Base-by-base conservation (phyloP, 2,329 filamentous ascomycete species). In the Alternaria dauci region DNA sequence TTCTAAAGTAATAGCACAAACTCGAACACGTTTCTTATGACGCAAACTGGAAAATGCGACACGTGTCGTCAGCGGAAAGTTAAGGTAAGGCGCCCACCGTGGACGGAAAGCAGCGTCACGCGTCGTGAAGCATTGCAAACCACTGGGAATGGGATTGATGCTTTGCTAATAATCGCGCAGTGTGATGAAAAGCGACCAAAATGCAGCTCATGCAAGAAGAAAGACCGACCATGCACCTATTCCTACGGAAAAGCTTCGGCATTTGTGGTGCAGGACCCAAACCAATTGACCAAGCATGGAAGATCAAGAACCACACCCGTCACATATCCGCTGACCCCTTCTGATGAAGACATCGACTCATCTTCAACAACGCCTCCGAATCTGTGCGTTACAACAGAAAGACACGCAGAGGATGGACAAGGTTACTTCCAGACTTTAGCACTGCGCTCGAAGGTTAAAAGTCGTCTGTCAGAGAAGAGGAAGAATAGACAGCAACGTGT, bases 51-150 rank as follows among this genome's bases (percentile, higher is more conserved):
- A 14, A 76, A 76, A 61, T 76, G 73, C 50, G 71, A 74, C 44
- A 74, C 62, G 3, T 76, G 73, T 59, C 66, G 73, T 34, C 65
- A 65, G 44, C 69, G 73, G 11, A 76, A 76, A 53, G 73, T 76
- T 41, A 76, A 75, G 68, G 73, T 76, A 57, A 30, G 20, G 39
- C 18, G 8, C 8, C 8, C 39, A 9, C 8, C 36, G 5, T 18
- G 47, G 4, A 36, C 32, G 14, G 32, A 6, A 14, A 36, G 32
- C 0, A 11, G 7, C 39, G 9, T 23, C 9, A 41, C 9, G 18
- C 8, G 3, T 30, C 32, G 43, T 11, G n/a, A 14, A 28, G 4
- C 20, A 16, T 32, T 23, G n/a, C 9, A 28, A 23, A 20, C 14
- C 16, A 7, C 2, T 14, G 8, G n/a, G 25, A 7, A 55, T 9